Evolutionary conservation across 1,139 yeast species (phyloP), one percentile per base, ranked within the genome.

Genomic region (Kodamaea ohmeri): DNA sequence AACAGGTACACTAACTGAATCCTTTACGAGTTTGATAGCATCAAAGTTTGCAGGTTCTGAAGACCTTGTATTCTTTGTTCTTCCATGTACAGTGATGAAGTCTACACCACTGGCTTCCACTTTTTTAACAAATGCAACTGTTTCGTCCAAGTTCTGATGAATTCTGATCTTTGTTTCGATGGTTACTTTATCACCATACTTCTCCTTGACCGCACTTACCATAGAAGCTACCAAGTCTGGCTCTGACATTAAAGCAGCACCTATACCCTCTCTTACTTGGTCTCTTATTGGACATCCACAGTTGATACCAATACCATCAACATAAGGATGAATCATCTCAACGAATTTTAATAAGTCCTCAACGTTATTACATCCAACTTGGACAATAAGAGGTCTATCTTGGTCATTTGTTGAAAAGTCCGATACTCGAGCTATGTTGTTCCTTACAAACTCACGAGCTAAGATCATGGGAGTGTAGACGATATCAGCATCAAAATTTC

Each of bases 251-350:
- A 92, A 69, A 0, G 97, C 97, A 1, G 97, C 97, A 4, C 98
- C 98, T 18, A 92, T 89, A 13, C 98, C 98, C 58, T 89, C 97
- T 34, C 96, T 73, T 4, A 87, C 87, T 58, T 92, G 98, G 48
- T 92, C 97, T 47, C 83, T 85, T 37, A 92, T 89, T 1, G 98
- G 98, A 62, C 98, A 92, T 0, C 98, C 98, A 63, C 98, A 92
- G 65, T 92, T 94, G 40, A 92, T 71, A 0, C 98, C 97, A 22
- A 92, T 81, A 1, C 95, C 98, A 61, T 92, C 97, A 32, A 88
- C 92, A 54, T 78, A 87, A 0, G 96, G 96, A 45, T 77, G 77
- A n/a, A 90, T 80, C 89, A 92, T 80, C 39, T 83, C 88, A 2
- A 87, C 89, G 53, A 94, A 90, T 43, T 92, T 73, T 27, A 85